phyloP scores from a whole-genome alignment of 2,329 filamentous ascomycete species.

The Neoarthrinium moseri region DNA sequence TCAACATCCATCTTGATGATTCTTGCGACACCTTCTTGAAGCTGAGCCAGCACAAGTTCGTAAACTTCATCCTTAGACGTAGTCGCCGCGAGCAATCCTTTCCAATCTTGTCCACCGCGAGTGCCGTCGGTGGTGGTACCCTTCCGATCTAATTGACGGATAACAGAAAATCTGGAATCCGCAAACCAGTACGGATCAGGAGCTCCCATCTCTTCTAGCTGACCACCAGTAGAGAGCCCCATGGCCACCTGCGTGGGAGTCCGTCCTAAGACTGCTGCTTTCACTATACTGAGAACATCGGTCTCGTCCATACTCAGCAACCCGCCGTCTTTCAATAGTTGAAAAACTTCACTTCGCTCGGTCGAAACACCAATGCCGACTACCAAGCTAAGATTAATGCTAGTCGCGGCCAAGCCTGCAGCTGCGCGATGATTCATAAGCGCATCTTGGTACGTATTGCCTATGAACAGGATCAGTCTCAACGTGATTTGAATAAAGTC shows the following conservation, averaged over 20 bases:
- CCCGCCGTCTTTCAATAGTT: too few relatives aligned
- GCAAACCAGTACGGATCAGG: too few relatives aligned
- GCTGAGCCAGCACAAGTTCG: neutral
- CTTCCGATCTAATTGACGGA: neutral
- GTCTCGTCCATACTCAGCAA: too few relatives aligned
- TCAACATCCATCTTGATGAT: constrained; percentile 47
- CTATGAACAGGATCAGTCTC: too few relatives aligned
- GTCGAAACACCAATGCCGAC: constrained; percentile 48
- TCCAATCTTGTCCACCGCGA: neutral
- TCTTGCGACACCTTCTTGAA: too few relatives aligned
- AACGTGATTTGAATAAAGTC: too few relatives aligned
- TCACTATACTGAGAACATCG: too few relatives aligned
- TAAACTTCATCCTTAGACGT: neutral
- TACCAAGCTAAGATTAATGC: constrained; percentile 53
- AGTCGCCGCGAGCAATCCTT: neutral
- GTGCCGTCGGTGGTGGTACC: neutral
- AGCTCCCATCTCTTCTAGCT: neutral
- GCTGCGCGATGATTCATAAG: constrained; percentile 37
- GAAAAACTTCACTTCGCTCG: constrained; percentile 51
- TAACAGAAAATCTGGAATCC: neutral
- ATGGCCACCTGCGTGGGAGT: too few relatives aligned
- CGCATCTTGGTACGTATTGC: constrained; percentile 45
- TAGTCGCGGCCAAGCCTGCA: constrained; percentile 40
- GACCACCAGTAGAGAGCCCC: too few relatives aligned
- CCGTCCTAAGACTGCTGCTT: too few relatives aligned